Conservation (phyloP, 2,329 filamentous ascomycete species). For the Pseudocercospora pini-densiflorae region DNA sequence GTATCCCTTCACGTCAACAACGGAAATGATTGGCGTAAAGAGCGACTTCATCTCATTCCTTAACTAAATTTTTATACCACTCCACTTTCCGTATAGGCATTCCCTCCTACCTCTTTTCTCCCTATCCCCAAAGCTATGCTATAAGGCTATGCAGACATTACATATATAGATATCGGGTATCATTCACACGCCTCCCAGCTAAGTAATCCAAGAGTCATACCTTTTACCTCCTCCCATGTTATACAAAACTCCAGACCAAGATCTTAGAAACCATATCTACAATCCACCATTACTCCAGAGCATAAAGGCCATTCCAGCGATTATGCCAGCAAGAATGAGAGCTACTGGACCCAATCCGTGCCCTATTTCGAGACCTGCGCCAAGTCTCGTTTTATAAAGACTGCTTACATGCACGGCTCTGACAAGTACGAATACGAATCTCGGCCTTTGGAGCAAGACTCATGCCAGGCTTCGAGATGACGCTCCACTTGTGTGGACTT, state of each 20-base stretch:
- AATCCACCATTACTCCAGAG: background rate
- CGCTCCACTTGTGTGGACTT: too few species aligned
- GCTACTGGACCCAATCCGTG: background rate
- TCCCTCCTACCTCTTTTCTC: background rate
- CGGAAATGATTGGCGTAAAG: too few species aligned
- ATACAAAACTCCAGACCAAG: background rate
- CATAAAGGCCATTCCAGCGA: conserved; percentile 14
- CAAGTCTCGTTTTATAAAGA: conserved; percentile 3
- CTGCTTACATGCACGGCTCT: too few species aligned
- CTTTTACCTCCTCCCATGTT: background rate
- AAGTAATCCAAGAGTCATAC: background rate
- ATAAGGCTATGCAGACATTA: background rate
- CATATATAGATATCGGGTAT: background rate
- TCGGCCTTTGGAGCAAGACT: too few species aligned
- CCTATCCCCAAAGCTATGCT: background rate
- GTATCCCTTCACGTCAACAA: too few species aligned
- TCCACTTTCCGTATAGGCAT: background rate
- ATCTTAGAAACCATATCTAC: background rate
- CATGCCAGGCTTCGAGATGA: too few species aligned
- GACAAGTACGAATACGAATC: too few species aligned
- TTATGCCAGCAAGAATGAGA: background rate
- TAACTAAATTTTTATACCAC: too few species aligned
- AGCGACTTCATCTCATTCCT: too few species aligned
- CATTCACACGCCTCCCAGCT: background rate
- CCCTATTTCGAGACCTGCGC: background rate